phyloP scores from a whole-genome alignment of 176 grass and related monocot genomes.

The Microstegium vimineum region DNA sequence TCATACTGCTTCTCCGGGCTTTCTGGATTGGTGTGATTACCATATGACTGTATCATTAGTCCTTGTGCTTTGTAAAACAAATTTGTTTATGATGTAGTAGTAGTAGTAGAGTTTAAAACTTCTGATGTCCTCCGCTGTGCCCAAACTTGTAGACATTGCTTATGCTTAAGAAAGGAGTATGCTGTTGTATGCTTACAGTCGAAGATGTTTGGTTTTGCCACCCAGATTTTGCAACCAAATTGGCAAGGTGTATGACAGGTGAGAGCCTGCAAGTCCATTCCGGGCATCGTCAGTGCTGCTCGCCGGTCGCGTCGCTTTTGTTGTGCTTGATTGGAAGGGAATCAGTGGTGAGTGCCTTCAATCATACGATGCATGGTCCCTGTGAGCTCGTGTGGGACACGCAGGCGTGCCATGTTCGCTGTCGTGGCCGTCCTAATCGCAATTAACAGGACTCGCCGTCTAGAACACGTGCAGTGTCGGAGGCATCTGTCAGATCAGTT shows the following conservation, averaged over 20 bases:
- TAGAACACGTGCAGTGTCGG: slow-evolving; percentile 29
- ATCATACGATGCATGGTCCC: background rate
- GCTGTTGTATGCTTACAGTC: background rate
- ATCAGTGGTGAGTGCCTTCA: background rate
- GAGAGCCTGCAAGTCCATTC: background rate
- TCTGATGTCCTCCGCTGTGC: background rate
- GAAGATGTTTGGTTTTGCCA: background rate
- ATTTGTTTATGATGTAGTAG: background rate
- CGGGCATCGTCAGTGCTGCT: background rate
- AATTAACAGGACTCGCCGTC: slow-evolving; percentile 9
- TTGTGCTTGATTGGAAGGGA: background rate
- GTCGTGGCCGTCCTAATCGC: slow-evolving; percentile 20
- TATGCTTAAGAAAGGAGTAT: background rate
- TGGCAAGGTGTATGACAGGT: background rate
- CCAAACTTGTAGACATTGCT: background rate
- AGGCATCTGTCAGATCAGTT: background rate
- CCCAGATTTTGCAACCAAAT: background rate
- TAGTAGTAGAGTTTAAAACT: background rate
- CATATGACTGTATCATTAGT: background rate
- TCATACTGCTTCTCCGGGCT: background rate
- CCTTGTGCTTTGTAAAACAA: slow-evolving; percentile 20
- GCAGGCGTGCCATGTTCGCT: slow-evolving; percentile 1
- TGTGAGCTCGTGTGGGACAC: background rate
- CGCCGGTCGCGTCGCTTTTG: background rate
- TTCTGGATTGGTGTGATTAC: background rate